Evolutionary conservation across 306 rosid genomes (phyloP).

Genomic region (Citrullus amarus): DNA sequence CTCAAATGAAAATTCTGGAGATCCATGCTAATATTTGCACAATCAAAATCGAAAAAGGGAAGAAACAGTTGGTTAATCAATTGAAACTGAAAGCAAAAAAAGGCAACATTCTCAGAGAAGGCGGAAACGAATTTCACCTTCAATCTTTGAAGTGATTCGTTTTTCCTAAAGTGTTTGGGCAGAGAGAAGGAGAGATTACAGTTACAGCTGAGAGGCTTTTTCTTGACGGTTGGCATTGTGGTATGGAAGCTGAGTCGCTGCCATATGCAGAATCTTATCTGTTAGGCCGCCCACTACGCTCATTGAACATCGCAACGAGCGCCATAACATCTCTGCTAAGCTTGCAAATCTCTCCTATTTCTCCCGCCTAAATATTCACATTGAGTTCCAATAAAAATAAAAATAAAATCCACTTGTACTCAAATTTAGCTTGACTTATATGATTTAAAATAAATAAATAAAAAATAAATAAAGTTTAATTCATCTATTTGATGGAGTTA

Average conservation of each 20-base stretch:
- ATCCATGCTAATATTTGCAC: not conserved
- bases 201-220: not conserved
- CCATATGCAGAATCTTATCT: not conserved
- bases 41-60: not conserved
- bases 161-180: not conserved
- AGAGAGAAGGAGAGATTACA: not conserved
- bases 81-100: not conserved
- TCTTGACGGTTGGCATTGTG: not conserved
- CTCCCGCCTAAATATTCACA: not conserved
- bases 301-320: not conserved
- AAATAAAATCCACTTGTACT: too few species aligned
- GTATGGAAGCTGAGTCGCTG: not conserved
- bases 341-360: not conserved
- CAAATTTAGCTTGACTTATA: too few species aligned
- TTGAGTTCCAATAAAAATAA: too few species aligned
- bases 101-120: not conserved
- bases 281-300: not conserved
- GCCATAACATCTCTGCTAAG: not conserved
- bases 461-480: too few species aligned
- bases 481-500: too few species aligned
- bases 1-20: not conserved
- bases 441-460: too few species aligned
- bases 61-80: not conserved
- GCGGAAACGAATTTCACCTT: not conserved
- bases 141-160: not conserved